These are phyloP conservation scores for Fomitopsis schrenkii DNA, from an alignment of 1,284 basidiomycete genomes.

Conservation along the genomic window DNA sequence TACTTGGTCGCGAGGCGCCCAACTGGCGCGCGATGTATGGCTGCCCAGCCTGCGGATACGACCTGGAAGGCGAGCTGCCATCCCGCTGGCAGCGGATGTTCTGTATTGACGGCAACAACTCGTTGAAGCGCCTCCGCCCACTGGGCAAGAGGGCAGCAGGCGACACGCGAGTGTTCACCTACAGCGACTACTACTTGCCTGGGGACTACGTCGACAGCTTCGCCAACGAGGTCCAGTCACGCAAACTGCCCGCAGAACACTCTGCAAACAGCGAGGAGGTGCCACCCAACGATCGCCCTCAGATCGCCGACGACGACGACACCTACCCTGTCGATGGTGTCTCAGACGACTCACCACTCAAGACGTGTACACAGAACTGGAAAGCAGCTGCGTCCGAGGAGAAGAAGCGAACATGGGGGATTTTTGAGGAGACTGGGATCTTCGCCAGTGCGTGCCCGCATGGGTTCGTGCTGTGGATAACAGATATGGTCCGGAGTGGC, in stretches of 20 bases:
- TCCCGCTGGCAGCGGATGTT: constrained; percentile 17
- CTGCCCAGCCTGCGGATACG: constrained; percentile 26
- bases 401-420: constrained; percentile 26
- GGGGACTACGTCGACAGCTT: constrained; percentile 24
- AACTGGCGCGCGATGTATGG: constrained; percentile 26
- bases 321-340: constrained; percentile 19
- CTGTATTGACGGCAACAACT: constrained; percentile 33
- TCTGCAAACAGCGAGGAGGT: no score
- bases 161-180: constrained; percentile 13
- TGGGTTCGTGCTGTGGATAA: constrained; percentile 19
- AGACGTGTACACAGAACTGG: constrained; percentile 29
- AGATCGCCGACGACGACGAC: constrained; percentile 4
- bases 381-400: constrained; percentile 26
- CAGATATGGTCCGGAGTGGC: constrained; percentile 28
- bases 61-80: constrained; percentile 11
- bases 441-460: constrained; percentile 29
- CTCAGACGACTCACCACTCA: neutral
- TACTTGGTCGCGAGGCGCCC: constrained; percentile 17
- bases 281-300: no score
- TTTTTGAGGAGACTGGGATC: constrained; percentile 30
- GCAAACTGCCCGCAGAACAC: no score
- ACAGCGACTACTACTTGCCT: constrained; percentile 22
- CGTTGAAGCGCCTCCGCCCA: constrained; percentile 25
- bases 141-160: constrained; percentile 5
- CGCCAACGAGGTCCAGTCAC: constrained; percentile 26